Evolutionary conservation across 2,329 filamentous ascomycete species (phyloP), one percentile per base, ranked within the genome.

Genomic region (Pseudocercospora vitis): DNA sequence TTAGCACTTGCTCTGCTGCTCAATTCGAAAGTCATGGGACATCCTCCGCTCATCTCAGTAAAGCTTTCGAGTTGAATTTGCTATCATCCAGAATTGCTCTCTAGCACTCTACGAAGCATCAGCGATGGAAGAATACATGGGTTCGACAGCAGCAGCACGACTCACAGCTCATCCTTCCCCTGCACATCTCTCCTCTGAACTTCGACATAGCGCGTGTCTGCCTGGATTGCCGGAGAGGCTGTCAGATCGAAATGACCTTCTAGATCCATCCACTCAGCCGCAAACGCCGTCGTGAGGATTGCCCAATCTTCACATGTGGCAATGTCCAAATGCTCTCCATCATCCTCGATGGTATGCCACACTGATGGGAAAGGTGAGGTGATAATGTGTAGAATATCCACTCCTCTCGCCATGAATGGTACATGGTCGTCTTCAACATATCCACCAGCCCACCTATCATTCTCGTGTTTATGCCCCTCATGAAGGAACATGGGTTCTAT

Each of bases 261-360:
- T 56, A 97, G 72, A 61, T 95, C 91, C 82, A 97, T 83, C 91
- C 91, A 97, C 73, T 97, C 92, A 0, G 88, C 86, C 28, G 85
- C 81, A 74, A 97, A 99, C 0, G 85, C 91, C 0, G 88, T 86
- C 5, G 92, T 78, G 45, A 99, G 85, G 69, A 82, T 85, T 14
- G 87, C 83, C 94, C 94, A 99, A 71, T 99, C 94, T 64, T 88
- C 81, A 29, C 91, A 82, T 0, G 88, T 92, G 7, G 82, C 77
- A 61, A 86, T 75, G 70, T 99, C 90, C 52, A 99, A 74, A 72
- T 97, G 88, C 61, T 86, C 84, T 1, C 84, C 92, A 63, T 96
- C 86, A 67, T 99, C 94, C 0, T 85, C 75, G 65, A 91, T 83
- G 1, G 78, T 86, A 73, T 99, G 94, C 94, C 94, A 99, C 1